phyloP scores from a whole-genome alignment of 1,139 yeast species.

The Pichia sp. region DNA sequence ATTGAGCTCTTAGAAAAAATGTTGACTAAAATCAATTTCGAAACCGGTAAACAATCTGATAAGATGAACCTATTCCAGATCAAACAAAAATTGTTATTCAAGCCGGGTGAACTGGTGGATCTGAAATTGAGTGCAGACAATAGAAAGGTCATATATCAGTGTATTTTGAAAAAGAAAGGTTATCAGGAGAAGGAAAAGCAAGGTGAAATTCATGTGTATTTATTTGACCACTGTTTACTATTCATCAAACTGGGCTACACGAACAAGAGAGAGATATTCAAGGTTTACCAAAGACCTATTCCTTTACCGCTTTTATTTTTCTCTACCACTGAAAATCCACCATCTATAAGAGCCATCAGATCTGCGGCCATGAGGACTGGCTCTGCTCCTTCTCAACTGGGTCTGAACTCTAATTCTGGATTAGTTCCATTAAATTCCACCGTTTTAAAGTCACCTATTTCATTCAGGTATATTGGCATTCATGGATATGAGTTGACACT shows the following conservation, averaged over 20 bases:
- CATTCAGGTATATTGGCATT: slow-evolving; percentile 54
- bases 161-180: slow-evolving; percentile 61
- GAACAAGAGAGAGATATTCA: slow-evolving; percentile 85
- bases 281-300: slow-evolving; percentile 89
- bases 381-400: slow-evolving; percentile 28
- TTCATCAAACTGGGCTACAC: slow-evolving; percentile 84
- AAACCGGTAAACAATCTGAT: slow-evolving; percentile 93
- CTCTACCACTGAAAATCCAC: slow-evolving; percentile 75
- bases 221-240: slow-evolving; percentile 83
- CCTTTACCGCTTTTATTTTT: slow-evolving; percentile 79
- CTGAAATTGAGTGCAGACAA: slow-evolving; percentile 79
- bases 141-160: slow-evolving; percentile 75
- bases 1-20: slow-evolving; percentile 72
- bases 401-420: slow-evolving; percentile 21
- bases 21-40: slow-evolving; percentile 76
- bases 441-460: slow-evolving; percentile 32
- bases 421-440: slow-evolving; percentile 25
- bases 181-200: slow-evolving; percentile 73
- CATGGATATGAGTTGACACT: slow-evolving; percentile 66
- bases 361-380: slow-evolving; percentile 36
- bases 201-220: slow-evolving; percentile 70
- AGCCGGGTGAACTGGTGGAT: slow-evolving; percentile 85
- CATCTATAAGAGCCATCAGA: slow-evolving; percentile 50
- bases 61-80: slow-evolving; percentile 84
- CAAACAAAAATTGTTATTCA: slow-evolving; percentile 67